phyloP scores from a whole-genome alignment of 768 basidiomycete species.

The Collybia sp. region DNA sequence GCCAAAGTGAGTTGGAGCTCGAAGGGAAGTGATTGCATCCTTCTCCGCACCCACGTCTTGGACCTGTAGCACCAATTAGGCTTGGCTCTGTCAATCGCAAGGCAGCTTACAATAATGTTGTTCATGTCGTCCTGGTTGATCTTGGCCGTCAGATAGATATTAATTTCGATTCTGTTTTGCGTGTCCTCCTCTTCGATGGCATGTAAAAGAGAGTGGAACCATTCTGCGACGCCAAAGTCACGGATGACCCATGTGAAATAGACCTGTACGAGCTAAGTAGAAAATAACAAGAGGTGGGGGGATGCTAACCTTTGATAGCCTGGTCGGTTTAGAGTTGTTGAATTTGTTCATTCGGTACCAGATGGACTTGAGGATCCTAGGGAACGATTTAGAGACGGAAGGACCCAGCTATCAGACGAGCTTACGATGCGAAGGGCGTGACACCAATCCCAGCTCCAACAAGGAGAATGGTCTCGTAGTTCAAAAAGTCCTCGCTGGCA shows the following conservation, averaged over 20 bases:
- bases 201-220: constrained; percentile 91
- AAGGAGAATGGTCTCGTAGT: constrained; percentile 83
- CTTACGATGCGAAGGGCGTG: constrained; percentile 93
- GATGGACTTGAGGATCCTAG: constrained; percentile 80
- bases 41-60: constrained; percentile 92
- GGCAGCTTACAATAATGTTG: constrained; percentile 71
- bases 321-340: constrained; percentile 66
- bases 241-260: constrained; percentile 97
- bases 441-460: constrained; percentile 97
- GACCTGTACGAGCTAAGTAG: constrained; percentile 30
- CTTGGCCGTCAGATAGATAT: constrained; percentile 88
- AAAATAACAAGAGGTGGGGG: neutral
- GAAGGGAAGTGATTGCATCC: constrained; percentile 85
- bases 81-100: neutral
- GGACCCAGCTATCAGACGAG: constrained; percentile 2
- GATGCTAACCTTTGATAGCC: constrained; percentile 67
- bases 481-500: constrained; percentile 88
- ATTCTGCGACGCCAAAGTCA: constrained; percentile 84
- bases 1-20: constrained; percentile 92
- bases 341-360: constrained; percentile 97
- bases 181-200: constrained; percentile 93
- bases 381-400: neutral
- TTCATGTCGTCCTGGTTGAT: constrained; percentile 91
- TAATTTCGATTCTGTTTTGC: constrained; percentile 85
- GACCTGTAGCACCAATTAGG: constrained; percentile 30